Base-by-base conservation (phyloP, 306 rosid genomes). In the Echinosophora koreensis region DNA sequence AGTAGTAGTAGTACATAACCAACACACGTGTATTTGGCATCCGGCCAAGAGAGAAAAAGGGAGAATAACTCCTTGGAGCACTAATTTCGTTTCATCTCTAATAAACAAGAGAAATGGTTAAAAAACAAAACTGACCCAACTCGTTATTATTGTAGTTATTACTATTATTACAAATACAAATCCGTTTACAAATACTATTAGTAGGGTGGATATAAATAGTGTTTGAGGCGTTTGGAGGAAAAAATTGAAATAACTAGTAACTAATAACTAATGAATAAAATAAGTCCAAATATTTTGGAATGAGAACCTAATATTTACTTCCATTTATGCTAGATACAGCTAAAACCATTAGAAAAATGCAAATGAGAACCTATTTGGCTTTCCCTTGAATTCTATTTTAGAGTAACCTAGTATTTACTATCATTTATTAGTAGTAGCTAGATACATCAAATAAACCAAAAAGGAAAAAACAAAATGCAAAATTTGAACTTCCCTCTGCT, bases 21-120 rank as follows among this genome's bases (percentile, higher is more conserved):
- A 52, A 38, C 66, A 81, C 77, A 81, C 67, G 81, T 69, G 84
- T 68, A 67, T 50, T 37, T 81, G 15, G 76, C 47, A 74, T 59
- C 30, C 10, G 44, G 63, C 42, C 6, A n/a, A 34, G 74, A 66
- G 50, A 17, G 67, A 22, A 12, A 57, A 27, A n/a, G 66, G 10
- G 6, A 34, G 35, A 7, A 35, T 4, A 58, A 39, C 69, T 32
- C 42, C 15, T 3, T 49, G 2, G 17, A 57, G 8, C 81, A 16
- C 75, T 22, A 22, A 22, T 22, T 22, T 22, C 22, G 22, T 22
- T 22, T 22, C 22, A 65, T 66, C 49, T 39, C 69, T 49, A 22
- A 30, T 28, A 56, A 67, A 30, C 17, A 56, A 41, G 11, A 27
- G 11, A 9, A 28, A 77, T 22, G n/a, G 44, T 37, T 13, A 10